These are phyloP conservation scores for Eucalyptus erythrocorys DNA, from an alignment of 345 rosid genomes.

Conservation along the genomic window DNA sequence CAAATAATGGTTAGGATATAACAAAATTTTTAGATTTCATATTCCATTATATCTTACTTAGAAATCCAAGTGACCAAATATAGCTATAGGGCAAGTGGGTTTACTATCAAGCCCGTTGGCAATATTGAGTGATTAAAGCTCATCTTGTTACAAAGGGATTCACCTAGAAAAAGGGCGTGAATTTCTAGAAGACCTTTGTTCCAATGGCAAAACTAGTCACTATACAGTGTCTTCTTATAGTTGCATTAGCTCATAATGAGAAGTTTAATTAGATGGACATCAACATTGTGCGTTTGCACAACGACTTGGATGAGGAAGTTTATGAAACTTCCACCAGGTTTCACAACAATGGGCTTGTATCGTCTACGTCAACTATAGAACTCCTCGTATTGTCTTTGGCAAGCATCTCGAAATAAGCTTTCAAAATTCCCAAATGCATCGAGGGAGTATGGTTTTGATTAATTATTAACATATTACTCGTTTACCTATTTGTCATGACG, in stretches of 20 bases:
- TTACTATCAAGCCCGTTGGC: background rate
- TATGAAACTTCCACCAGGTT: background rate
- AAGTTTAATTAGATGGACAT: background rate
- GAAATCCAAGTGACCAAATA: no score
- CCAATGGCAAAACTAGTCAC: background rate
- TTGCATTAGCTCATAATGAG: background rate
- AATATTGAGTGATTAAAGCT: background rate
- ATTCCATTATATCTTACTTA: accelerated
- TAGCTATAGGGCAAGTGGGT: background rate
- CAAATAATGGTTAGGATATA: no score
- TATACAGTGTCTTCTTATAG: background rate
- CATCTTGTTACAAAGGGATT: background rate
- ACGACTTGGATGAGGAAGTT: background rate
- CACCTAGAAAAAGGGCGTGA: background rate
- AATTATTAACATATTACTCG: background rate
- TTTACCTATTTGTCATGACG: background rate
- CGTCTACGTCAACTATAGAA: background rate
- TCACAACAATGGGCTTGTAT: background rate
- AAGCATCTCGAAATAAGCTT: background rate
- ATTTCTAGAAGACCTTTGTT: background rate
- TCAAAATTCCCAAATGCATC: background rate
- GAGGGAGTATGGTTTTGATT: background rate
- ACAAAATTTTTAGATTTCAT: no score
- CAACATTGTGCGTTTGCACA: background rate
- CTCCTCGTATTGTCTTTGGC: background rate